phyloP scores from a whole-genome alignment of 2,329 filamentous ascomycete species.

The Epichloe baconii region DNA sequence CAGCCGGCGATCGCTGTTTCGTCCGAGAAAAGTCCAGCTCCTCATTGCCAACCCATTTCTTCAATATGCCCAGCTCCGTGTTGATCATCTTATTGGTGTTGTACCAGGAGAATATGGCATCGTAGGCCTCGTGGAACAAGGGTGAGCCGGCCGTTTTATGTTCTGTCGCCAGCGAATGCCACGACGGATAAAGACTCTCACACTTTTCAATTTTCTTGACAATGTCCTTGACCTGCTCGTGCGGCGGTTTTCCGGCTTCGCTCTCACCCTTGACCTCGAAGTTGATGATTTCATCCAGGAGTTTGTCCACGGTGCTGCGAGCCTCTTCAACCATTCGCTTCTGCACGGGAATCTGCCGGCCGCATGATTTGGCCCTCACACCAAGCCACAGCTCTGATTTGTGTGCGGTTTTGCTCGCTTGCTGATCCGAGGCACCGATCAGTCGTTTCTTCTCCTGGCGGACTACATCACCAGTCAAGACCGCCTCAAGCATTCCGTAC shows the following conservation, averaged over 20 bases:
- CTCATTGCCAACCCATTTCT: slow-evolving; percentile 93
- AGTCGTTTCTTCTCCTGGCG: slow-evolving; percentile 95
- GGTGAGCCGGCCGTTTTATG: slow-evolving; percentile 67
- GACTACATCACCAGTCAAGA: slow-evolving; percentile 91
- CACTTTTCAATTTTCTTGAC: slow-evolving; percentile 83
- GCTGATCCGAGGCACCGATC: slow-evolving; percentile 58
- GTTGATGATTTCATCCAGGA: slow-evolving; percentile 77
- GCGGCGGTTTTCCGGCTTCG: slow-evolving; percentile 76
- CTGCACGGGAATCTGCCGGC: slow-evolving; percentile 72
- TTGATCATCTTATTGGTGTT: slow-evolving; percentile 96
- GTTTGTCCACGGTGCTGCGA: slow-evolving; percentile 56
- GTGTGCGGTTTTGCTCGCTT: slow-evolving; percentile 49
- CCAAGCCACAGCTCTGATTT: slow-evolving; percentile 80
- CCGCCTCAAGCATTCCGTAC: slow-evolving; percentile 95
- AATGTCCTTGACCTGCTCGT: slow-evolving; percentile 80
- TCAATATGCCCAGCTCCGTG: slow-evolving; percentile 79
- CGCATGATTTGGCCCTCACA: slow-evolving; percentile 70
- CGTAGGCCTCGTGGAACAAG: slow-evolving; percentile 68
- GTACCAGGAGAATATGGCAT: slow-evolving; percentile 88
- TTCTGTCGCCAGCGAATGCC: slow-evolving; percentile 56
- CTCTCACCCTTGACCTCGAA: slow-evolving; percentile 92
- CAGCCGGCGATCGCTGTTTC: slow-evolving; percentile 49
- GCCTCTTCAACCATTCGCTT: slow-evolving; percentile 79
- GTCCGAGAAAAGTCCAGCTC: slow-evolving; percentile 81
- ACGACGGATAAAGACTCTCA: slow-evolving; percentile 74